These are phyloP conservation scores for Thelonectria discophora DNA, from an alignment of 2,329 filamentous ascomycete genomes.

Conservation along the genomic window DNA sequence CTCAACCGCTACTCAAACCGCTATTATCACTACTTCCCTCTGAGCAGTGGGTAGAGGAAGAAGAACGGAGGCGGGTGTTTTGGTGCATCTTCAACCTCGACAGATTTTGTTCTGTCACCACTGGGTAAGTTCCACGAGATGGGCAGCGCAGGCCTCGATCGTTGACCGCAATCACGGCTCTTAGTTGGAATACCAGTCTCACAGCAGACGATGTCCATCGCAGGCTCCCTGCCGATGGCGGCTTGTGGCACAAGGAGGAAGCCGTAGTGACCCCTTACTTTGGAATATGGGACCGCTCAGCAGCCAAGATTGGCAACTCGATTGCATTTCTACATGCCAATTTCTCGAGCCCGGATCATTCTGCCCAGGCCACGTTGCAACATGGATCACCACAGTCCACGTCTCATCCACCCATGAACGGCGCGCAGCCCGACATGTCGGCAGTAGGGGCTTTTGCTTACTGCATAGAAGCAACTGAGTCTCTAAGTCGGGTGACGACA, in stretches of 20 bases:
- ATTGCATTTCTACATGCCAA: constrained; percentile 12
- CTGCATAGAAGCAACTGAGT: constrained; percentile 55
- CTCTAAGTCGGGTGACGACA: constrained; percentile 51
- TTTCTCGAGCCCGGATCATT: constrained; percentile 7
- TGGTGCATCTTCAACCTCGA: constrained; percentile 23
- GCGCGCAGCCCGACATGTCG: constrained; percentile 14
- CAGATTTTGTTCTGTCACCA: constrained; percentile 21
- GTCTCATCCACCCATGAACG: not conserved
- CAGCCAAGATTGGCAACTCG: constrained; percentile 18
- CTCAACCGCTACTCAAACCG: constrained; percentile 13
- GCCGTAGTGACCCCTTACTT: constrained; percentile 13
- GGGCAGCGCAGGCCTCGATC: no score
- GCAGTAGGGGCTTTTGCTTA: constrained; percentile 49
- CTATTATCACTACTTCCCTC: constrained; percentile 7
- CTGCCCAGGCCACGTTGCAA: not conserved
- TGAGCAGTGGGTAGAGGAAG: constrained; percentile 19
- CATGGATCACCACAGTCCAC: constrained; percentile 10
- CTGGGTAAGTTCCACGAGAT: not conserved
- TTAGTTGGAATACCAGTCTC: constrained; percentile 20
- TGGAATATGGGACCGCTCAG: constrained; percentile 21
- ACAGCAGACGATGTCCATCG: constrained; percentile 16
- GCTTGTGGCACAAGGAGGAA: constrained; percentile 15
- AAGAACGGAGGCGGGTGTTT: constrained; percentile 16
- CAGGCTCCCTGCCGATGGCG: constrained; percentile 14
- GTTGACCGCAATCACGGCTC: not conserved